phyloP scores from a whole-genome alignment of 257 asterid genomes.

The Solanum clarkiae region DNA sequence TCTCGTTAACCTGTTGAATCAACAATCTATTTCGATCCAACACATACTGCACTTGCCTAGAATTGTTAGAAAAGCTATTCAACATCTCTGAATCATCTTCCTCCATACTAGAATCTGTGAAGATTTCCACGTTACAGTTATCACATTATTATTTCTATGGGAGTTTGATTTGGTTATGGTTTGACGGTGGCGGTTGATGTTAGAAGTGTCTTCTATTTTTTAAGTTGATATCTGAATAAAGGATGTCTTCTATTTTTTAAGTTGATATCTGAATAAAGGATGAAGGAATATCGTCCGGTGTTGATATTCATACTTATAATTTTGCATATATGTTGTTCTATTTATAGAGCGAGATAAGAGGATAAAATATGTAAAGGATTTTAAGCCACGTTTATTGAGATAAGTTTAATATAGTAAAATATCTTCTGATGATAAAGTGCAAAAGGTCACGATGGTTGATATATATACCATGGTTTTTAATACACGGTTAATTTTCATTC shows the following conservation, averaged over 20 bases:
- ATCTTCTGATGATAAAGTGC: neutral
- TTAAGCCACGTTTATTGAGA: neutral
- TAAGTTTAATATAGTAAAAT: neutral
- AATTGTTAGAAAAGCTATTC: slow-evolving; percentile 37
- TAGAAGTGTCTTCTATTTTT: slow-evolving; percentile 11
- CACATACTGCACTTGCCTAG: slow-evolving; percentile 54
- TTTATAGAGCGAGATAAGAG: neutral
- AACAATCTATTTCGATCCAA: slow-evolving; percentile 58
- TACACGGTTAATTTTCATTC: neutral
- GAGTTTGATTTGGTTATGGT: slow-evolving; percentile 1
- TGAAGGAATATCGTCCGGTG: neutral
- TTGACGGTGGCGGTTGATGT: slow-evolving; percentile 2
- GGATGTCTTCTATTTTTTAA: neutral
- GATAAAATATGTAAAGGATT: neutral
- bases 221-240: neutral
- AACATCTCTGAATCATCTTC: slow-evolving; percentile 38
- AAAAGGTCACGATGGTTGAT: neutral
- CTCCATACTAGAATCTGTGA: neutral
- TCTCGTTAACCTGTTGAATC: slow-evolving; percentile 64
- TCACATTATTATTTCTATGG: neutral
- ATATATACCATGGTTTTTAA: too few species aligned
- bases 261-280: neutral
- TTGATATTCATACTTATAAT: neutral
- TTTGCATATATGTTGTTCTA: neutral
- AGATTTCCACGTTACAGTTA: neutral